Evolutionary conservation across 2,329 filamentous ascomycete species (phyloP).

Genomic region (Dothiorella sarmentorum): DNA sequence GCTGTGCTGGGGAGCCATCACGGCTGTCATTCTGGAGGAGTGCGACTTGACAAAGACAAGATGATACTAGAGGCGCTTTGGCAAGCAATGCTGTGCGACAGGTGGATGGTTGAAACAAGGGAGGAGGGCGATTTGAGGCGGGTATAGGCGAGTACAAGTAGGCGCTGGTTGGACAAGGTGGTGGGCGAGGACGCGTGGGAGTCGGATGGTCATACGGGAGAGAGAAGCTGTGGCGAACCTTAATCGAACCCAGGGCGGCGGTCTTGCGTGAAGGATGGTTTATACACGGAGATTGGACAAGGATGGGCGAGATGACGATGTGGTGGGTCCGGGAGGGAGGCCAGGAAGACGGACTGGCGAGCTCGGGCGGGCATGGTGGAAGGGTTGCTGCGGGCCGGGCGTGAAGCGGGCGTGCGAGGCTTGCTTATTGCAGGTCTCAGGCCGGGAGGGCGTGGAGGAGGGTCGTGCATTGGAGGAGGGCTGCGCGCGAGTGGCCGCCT

Average conservation of each 20-base stretch:
- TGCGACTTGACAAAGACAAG: slow-evolving; percentile 16
- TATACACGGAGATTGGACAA: slow-evolving; percentile 18
- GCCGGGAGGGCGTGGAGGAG: slow-evolving; percentile 3
- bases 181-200: not conserved
- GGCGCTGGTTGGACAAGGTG: slow-evolving; percentile 15
- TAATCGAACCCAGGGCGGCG: slow-evolving; percentile 12
- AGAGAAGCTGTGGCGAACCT: slow-evolving; percentile 18
- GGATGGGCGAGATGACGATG: slow-evolving; percentile 18
- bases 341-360: not conserved
- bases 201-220: slow-evolving; percentile 9
- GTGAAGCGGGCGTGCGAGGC: slow-evolving; percentile 5
- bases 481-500: not conserved
- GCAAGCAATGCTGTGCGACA: slow-evolving; percentile 18
- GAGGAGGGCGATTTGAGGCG: slow-evolving; percentile 4
- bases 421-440: slow-evolving; percentile 18
- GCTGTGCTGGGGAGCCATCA: slow-evolving; percentile 19
- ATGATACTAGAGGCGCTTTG: slow-evolving; percentile 17
- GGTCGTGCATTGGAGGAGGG: slow-evolving; percentile 3
- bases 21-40: slow-evolving; percentile 18
- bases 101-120: slow-evolving; percentile 17
- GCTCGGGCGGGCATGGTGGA: slow-evolving; percentile 8
- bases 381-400: slow-evolving; percentile 15
- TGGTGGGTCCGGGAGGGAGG: slow-evolving; percentile 11
- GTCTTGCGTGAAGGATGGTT: slow-evolving; percentile 18
- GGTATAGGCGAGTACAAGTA: slow-evolving; percentile 19